A percentile compares a stretch with the other conserved stretches of the same genome.
phyloP scores from a whole-genome alignment of 75 land plant genomes.

The Cupressus sempervirens region DNA sequence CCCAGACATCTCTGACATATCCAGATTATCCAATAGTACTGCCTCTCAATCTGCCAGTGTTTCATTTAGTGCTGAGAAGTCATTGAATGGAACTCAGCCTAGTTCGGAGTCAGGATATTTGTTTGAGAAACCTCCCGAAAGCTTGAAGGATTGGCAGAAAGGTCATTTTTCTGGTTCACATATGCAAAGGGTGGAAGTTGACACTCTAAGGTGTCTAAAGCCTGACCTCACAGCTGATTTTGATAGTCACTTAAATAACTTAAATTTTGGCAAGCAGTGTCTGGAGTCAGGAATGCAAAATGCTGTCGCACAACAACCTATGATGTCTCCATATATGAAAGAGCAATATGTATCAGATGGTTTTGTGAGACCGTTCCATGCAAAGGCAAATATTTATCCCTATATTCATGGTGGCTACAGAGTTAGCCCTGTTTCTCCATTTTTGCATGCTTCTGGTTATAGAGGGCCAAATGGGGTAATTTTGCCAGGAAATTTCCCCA shows the following conservation, averaged over 20 bases:
- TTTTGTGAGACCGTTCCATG: slow-evolving; percentile 11
- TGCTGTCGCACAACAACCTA: slow-evolving; percentile 13
- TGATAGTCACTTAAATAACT: slow-evolving; percentile 24
- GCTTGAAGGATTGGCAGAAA: not conserved
- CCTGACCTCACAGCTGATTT: slow-evolving; percentile 47
- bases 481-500: slow-evolving; percentile 20
- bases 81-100: not conserved
- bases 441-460: slow-evolving; percentile 15
- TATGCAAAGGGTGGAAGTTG: slow-evolving; percentile 13
- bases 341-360: slow-evolving; percentile 30
- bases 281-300: slow-evolving; percentile 25
- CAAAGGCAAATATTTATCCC: slow-evolving; percentile 11
- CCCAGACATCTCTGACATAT: slow-evolving; percentile 2
- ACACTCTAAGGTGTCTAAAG: not conserved
- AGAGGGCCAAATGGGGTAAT: slow-evolving; percentile 11
- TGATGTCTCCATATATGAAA: slow-evolving; percentile 18
- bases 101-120: not conserved
- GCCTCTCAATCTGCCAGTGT: not conserved
- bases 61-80: not conserved
- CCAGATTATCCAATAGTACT: not conserved
- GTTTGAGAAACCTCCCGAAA: not conserved
- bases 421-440: slow-evolving; percentile 20
- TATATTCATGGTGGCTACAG: slow-evolving; percentile 21
- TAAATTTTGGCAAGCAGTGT: slow-evolving; percentile 28
- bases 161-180: not conserved